Conservation (phyloP, 768 basidiomycete genomes). For the Phlebiopsis gigantea region DNA sequence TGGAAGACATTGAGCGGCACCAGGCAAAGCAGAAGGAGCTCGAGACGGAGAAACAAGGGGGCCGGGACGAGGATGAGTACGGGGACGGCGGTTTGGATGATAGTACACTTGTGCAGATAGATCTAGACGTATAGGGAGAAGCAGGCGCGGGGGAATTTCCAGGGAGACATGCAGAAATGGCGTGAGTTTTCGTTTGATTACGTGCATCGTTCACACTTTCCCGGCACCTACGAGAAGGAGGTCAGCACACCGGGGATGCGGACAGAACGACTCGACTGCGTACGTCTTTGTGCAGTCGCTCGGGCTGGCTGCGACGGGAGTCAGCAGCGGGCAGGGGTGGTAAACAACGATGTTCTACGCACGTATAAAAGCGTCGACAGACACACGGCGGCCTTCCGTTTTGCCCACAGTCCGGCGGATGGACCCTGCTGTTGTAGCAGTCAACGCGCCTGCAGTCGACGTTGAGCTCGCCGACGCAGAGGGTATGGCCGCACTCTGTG, state of each 20-base stretch:
- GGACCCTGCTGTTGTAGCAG: slow-evolving; percentile 46
- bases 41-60: slow-evolving; percentile 36
- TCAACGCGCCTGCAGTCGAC: slow-evolving; percentile 45
- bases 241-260: not conserved
- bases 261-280: slow-evolving; percentile 14
- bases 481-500: slow-evolving; percentile 50
- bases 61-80: slow-evolving; percentile 47
- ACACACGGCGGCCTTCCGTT: slow-evolving; percentile 26
- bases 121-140: slow-evolving; percentile 22
- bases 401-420: slow-evolving; percentile 41
- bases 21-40: slow-evolving; percentile 77
- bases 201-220: slow-evolving; percentile 14
- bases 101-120: slow-evolving; percentile 23
- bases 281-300: slow-evolving; percentile 45
- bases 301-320: slow-evolving; percentile 41
- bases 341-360: slow-evolving; percentile 10
- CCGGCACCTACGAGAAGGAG: slow-evolving; percentile 5
- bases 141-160: slow-evolving; percentile 5
- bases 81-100: slow-evolving; percentile 30
- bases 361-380: slow-evolving; percentile 58
- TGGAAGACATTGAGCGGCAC: slow-evolving; percentile 85
- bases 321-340: not conserved
- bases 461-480: slow-evolving; percentile 36
- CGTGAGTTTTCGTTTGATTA: not conserved
- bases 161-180: not conserved